Percentiles rank a stretch among this genome's conserved stretches.
Conservation (phyloP, 176 grass and related monocot genomes). For the Triticum dicoccoides region DNA sequence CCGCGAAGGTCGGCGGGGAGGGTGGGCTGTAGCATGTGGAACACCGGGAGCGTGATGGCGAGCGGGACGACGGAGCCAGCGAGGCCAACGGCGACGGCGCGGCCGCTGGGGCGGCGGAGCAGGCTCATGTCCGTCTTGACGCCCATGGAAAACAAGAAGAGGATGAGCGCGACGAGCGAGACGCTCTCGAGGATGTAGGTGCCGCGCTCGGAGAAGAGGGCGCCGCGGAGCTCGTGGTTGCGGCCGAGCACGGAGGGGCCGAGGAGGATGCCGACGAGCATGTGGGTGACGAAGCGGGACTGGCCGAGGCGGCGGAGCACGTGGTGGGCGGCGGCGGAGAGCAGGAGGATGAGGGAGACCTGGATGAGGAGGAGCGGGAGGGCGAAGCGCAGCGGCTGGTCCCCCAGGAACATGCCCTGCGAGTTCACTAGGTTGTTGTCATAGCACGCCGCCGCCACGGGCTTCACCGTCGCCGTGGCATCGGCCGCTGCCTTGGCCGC, state of each 20-base stretch:
- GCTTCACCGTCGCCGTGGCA: conserved; percentile 50
- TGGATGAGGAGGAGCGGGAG: conserved; percentile 64
- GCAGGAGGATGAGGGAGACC: conserved; percentile 64
- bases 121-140: conserved; percentile 70
- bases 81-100: conserved; percentile 53
- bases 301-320: conserved; percentile 54
- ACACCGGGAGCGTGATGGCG: conserved; percentile 28
- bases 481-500: neutral
- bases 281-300: conserved; percentile 54
- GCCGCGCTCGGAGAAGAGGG: conserved; percentile 57
- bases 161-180: conserved; percentile 56
- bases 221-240: conserved; percentile 18
- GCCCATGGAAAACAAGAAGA: conserved; percentile 75
- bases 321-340: conserved; percentile 35
- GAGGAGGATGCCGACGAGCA: conserved; percentile 69
- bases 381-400: conserved; percentile 54
- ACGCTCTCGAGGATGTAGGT: conserved; percentile 58
- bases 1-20: conserved; percentile 45
- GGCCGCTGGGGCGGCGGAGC: conserved; percentile 40
- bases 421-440: conserved; percentile 78
- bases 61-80: conserved; percentile 55
- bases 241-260: conserved; percentile 52
- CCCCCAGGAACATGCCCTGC: conserved; percentile 75
- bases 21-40: conserved; percentile 19
- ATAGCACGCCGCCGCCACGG: conserved; percentile 52